Percentiles rank a stretch among this genome's conserved stretches.
phyloP scores from a whole-genome alignment of 129 eudicot genomes.

The Chrysanthemum lavandulifolium region DNA sequence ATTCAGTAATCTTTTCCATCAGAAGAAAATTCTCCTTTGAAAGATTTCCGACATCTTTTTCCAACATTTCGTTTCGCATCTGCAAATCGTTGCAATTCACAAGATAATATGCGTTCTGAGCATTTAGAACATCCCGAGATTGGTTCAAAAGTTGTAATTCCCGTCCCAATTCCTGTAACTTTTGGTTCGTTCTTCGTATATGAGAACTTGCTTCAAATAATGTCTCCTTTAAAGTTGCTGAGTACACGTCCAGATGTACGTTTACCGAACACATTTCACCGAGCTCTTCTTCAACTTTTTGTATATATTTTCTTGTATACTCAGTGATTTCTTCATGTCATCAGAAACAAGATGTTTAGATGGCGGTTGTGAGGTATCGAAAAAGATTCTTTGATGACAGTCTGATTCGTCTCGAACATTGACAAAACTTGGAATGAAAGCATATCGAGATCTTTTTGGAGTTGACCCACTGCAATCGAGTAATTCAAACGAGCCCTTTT shows the following conservation, averaged over 20 bases:
- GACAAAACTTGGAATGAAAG: conserved; percentile 88
- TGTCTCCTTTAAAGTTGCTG: conserved; percentile 52
- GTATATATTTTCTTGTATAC: conserved; percentile 68
- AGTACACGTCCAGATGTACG: conserved; percentile 60
- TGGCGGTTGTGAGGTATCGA: conserved; percentile 44
- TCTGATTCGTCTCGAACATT: conserved; percentile 85
- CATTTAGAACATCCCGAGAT: conserved; percentile 45
- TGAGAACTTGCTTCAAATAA: conserved; percentile 51
- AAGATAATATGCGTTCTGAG: conserved; percentile 51
- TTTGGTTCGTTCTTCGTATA: conserved; percentile 31
- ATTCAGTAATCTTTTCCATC: conserved; percentile 58
- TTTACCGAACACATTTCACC: conserved; percentile 55
- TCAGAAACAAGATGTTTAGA: conserved; percentile 49
- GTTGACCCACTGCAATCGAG: conserved; percentile 89
- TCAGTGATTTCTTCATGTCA: conserved; percentile 71
- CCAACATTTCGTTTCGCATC: conserved; percentile 59
- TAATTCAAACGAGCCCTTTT: conserved; percentile 89
- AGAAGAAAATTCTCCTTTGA: conserved; percentile 62
- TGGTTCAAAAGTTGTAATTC: conserved; percentile 43
- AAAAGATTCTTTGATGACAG: conserved; percentile 68
- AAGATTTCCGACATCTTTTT: conserved; percentile 56
- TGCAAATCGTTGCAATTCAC: conserved; percentile 54
- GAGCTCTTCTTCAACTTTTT: conserved; percentile 73
- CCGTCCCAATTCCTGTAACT: conserved; percentile 39
- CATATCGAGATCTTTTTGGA: conserved; percentile 88